Evolutionary conservation across 2,329 filamentous ascomycete species (phyloP), one percentile per base, ranked within the genome.

Genomic region (Ceratocystis lukuohia): DNA sequence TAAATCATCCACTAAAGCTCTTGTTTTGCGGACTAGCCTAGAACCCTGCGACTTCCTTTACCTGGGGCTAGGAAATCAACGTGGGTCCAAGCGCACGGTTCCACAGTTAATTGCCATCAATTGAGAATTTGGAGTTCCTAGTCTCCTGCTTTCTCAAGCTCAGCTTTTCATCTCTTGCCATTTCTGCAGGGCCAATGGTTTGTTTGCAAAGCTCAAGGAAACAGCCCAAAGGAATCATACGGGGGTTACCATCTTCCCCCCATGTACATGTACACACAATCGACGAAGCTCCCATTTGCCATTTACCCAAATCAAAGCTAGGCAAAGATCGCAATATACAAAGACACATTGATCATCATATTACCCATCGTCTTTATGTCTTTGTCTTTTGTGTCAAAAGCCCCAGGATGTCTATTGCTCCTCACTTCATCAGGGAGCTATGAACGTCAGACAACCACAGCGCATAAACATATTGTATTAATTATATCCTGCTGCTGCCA

Each of bases 81-180:
- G 25, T 33, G 30, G 61, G 61, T 25, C 61, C 61, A 63, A 63
- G 61, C 61, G 61, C 61, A 63, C 61, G 15, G 61, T 50, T 63
- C 61, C 61, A 63, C 22, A 48, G 41, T 41, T 63, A 28, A 59
- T 59, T 59, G 56, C 56, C 30, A 59, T 53, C 56, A 37, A 37
- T n/a, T 59, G 56, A 15, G 28, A 59, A 33, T 59, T 30, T 59
- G 53, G 25, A 59, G 56, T 10, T n/a, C 25, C 33, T 37, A 8
- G 48, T 50, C 48, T 20, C n/a, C 7, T 50, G 6, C n/a, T 20
- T 22, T 48, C 17, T 6, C 46, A 20, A 10, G 20, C 17, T 22
- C n/a, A 22, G 22, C 48, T 50, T 50, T 50, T 50, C n/a, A 50
- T 3, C 25, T 25, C 22, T 53, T 5, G 20, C 48, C 22, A 10